phyloP scores from a whole-genome alignment of 1,139 yeast species.

The Torulaspora pretoriensis region DNA sequence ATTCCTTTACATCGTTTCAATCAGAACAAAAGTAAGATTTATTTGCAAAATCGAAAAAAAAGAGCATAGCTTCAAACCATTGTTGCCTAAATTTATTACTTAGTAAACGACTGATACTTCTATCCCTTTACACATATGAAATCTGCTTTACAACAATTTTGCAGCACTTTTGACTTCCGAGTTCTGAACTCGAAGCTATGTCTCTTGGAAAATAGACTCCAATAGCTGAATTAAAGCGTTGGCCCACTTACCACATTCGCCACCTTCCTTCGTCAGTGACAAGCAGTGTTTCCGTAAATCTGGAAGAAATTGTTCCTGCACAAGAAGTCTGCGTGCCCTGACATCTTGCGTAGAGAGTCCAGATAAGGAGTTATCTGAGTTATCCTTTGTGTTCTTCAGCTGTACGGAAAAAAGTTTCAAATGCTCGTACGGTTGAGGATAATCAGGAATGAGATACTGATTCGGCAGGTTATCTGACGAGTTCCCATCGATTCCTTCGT shows the following conservation, averaged over 20 bases:
- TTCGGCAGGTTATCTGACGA: constrained; percentile 25
- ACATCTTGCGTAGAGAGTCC: constrained; percentile 36
- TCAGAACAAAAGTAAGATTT: too few relatives aligned
- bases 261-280: constrained; percentile 62
- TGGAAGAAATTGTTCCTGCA: constrained; percentile 49
- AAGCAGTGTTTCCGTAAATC: constrained; percentile 52
- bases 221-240: constrained; percentile 34
- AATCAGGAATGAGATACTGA: constrained; percentile 50
- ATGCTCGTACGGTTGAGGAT: constrained; percentile 58
- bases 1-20: neutral
- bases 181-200: neutral
- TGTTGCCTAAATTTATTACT: too few relatives aligned
- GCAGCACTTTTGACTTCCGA: too few relatives aligned
- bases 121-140: too few relatives aligned
- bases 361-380: constrained; percentile 11
- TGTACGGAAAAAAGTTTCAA: constrained; percentile 50
- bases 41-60: too few relatives aligned
- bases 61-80: too few relatives aligned
- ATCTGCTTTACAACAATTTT: too few relatives aligned
- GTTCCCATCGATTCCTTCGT: constrained; percentile 14
- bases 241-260: constrained; percentile 65
- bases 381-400: constrained; percentile 22
- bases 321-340: constrained; percentile 54
- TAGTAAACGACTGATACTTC: too few relatives aligned
- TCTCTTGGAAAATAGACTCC: constrained; percentile 6